Evolutionary conservation across 805 yeast genomes (phyloP), one percentile per base, ranked within the genome.

Genomic region (Jamesozyma gamospora): DNA sequence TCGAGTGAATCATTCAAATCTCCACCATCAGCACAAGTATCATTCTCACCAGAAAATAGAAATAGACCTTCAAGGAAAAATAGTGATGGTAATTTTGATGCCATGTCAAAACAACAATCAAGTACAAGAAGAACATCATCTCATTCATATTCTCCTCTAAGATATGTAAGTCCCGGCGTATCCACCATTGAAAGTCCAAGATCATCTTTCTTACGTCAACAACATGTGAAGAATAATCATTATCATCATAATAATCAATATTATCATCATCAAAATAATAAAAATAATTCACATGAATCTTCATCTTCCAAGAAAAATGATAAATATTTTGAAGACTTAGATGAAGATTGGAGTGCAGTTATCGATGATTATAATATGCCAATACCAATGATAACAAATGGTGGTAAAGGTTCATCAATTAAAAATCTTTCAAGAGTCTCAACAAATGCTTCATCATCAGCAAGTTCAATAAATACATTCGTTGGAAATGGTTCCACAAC

Each of bases 331-430:
- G 66, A 77, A 33, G 95, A 87, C 55, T 64, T 79, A 41, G 95
- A 87, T 56, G 94, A 83, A 50, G 96, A 86, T 60, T 87, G 96
- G 96, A 90, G 86, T 58, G 94, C 90, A 11, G 80, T 77, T 33
- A 77, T 73, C 40, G 75, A 72, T 34, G 67, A 64, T 43, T 60
- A 49, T 42, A 62, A 48, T 44, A 57, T 44, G 60, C 66, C 50
- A 35, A 56, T 49, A 32, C 60, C 60, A 9, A 56, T 45, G 46
- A 53, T 51, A 25, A 42, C 52, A 4, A 56, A 56, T 35, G 62
- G 62, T 5, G 60, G 59, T 1, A 45, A 45, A 4, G 39, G 55
- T 3, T 46, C 56, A 3, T 16, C n/a, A 9, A 6, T 18, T 5
- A 9, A 19, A 14, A 13, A 25, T 9, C 34, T 51, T 17, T 44